Conservation (phyloP, 352 stramenopile species). For the Phytophthora fragariaefolia region DNA sequence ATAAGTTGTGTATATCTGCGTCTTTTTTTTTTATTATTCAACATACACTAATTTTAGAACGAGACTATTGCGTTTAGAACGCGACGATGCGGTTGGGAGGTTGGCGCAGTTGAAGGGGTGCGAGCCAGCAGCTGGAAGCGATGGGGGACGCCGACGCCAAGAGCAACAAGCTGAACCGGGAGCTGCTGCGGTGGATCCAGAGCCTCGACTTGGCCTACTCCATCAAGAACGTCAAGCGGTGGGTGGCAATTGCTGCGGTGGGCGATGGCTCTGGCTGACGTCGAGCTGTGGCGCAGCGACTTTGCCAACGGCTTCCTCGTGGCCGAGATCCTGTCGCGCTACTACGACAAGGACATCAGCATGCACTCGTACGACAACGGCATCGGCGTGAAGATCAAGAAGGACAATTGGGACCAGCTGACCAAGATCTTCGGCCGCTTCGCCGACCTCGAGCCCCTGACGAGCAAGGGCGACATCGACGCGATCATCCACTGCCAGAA, state of each 20-base stretch:
- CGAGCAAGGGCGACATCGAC: slow-evolving; percentile 66
- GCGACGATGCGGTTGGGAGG: no score
- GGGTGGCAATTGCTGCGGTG: slow-evolving; percentile 17
- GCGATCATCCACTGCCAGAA: slow-evolving; percentile 92
- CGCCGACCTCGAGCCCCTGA: slow-evolving; percentile 67
- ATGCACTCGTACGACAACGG: slow-evolving; percentile 95
- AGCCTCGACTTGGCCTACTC: slow-evolving; percentile 93
- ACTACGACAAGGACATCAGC: slow-evolving; percentile 93
- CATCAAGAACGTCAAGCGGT: slow-evolving; percentile 94
- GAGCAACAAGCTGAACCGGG: slow-evolving; percentile 85
- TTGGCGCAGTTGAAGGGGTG: no score
- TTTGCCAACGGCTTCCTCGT: slow-evolving; percentile 93
- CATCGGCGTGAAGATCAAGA: slow-evolving; percentile 90
- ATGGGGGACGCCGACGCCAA: slow-evolving; percentile 22
- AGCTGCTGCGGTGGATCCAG: slow-evolving; percentile 94
- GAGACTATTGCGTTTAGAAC: no score
- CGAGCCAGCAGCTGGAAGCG: no score
- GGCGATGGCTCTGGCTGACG: background rate
- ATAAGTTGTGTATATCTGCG: no score
- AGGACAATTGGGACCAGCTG: slow-evolving; percentile 93
- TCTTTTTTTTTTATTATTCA: no score
- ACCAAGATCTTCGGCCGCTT: slow-evolving; percentile 81
- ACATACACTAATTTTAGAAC: no score
- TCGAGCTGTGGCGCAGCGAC: slow-evolving; percentile 46
- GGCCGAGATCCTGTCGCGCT: slow-evolving; percentile 92